A percentile compares a stretch with the other conserved stretches of the same genome.
Conservation (phyloP, 2,329 filamentous ascomycete genomes). For the Aspergillus arachidicola region DNA sequence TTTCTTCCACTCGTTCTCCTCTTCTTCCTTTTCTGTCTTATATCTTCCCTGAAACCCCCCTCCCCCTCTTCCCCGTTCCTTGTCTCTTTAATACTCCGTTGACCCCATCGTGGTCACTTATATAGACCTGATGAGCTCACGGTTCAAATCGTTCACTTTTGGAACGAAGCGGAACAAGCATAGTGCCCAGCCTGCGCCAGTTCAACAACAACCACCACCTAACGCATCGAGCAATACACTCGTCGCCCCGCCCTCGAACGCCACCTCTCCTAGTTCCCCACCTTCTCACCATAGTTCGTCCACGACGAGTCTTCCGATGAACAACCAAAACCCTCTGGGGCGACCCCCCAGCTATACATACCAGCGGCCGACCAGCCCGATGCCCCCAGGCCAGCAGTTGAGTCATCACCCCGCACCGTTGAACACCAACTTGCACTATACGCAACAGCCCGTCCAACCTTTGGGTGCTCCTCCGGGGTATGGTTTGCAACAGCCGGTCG, state of each 20-base stretch:
- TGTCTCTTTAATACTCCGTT: constrained; percentile 11
- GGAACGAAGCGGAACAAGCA: constrained; percentile 54
- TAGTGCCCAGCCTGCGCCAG: constrained; percentile 41
- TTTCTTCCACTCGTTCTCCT: constrained; percentile 4
- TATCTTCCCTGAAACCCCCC: constrained; percentile 15
- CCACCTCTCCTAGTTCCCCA: constrained; percentile 37
- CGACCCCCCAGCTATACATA: constrained; percentile 68
- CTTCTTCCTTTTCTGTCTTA: neutral
- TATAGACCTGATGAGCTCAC: constrained; percentile 56
- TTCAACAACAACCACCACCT: constrained; percentile 28
- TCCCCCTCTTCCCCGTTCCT: constrained; percentile 14
- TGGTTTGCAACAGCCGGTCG: constrained; percentile 41
- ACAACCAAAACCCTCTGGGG: constrained; percentile 56
- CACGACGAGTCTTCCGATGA: constrained; percentile 58
- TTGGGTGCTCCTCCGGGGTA: constrained; percentile 50
- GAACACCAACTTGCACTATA: constrained; percentile 56
- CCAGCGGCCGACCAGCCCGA: constrained; percentile 55
- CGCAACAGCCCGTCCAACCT: constrained; percentile 40
- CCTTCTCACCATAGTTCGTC: constrained; percentile 48
- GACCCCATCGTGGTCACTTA: constrained; percentile 27
- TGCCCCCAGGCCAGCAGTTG: constrained; percentile 49
- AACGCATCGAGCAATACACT: constrained; percentile 33
- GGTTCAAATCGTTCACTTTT: constrained; percentile 54
- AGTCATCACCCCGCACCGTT: constrained; percentile 55
- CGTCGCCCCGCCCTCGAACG: constrained; percentile 39